These are phyloP conservation scores for Krasilnikovozyma curviuscula DNA, from an alignment of 768 basidiomycete genomes.

Conservation along the genomic window DNA sequence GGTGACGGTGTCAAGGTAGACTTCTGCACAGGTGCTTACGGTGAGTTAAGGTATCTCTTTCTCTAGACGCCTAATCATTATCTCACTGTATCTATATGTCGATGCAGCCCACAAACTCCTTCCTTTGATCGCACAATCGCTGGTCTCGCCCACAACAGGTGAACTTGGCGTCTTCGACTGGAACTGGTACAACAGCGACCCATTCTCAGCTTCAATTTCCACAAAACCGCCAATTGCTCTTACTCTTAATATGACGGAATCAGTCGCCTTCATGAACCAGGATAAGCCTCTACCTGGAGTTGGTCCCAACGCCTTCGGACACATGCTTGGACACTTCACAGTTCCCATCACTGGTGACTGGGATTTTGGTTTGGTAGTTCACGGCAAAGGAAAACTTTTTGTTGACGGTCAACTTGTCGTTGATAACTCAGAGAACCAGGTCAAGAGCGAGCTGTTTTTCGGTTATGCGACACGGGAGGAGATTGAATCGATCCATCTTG, in stretches of 20 bases:
- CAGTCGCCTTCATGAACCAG: background rate
- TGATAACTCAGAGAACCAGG: too few relatives aligned
- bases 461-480: too few relatives aligned
- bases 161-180: too few relatives aligned
- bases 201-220: too few relatives aligned
- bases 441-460: too few relatives aligned
- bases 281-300: background rate
- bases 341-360: too few relatives aligned
- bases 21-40: constrained; percentile 9
- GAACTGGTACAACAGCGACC: background rate
- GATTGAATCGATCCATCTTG: too few relatives aligned
- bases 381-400: background rate
- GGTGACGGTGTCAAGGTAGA: background rate
- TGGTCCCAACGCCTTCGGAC: background rate
- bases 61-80: background rate
- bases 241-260: too few relatives aligned
- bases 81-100: too few relatives aligned
- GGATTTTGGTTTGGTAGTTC: background rate
- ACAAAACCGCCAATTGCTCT: background rate
- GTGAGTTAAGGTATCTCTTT: too few relatives aligned
- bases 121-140: background rate
- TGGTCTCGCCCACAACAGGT: background rate
- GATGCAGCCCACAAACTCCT: background rate
- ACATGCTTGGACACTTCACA: background rate
- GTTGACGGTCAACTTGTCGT: background rate